Percentiles rank a stretch among this genome's conserved stretches.
Conservation (phyloP, 2,329 filamentous ascomycete genomes). For the Cladosporium oxysporum region DNA sequence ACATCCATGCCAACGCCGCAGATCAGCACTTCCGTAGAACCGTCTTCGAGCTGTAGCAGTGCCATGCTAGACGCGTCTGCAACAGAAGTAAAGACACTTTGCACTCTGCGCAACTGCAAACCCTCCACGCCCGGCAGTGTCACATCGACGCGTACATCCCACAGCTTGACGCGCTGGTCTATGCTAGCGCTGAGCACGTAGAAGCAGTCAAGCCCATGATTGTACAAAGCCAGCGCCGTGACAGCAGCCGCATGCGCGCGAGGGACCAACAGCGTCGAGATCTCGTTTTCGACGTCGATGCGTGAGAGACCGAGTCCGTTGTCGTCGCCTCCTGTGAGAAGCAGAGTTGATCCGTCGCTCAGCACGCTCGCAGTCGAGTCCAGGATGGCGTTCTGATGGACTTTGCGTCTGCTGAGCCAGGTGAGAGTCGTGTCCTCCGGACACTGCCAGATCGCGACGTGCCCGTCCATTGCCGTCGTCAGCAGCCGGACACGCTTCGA, state of each 20-base stretch:
- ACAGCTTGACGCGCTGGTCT: conserved; percentile 52
- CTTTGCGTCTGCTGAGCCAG: conserved; percentile 44
- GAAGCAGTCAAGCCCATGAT: conserved; percentile 18
- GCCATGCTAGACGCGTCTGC: conserved; percentile 56
- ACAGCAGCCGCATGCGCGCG: conserved; percentile 72
- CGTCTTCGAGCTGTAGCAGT: conserved; percentile 34
- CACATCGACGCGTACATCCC: conserved; percentile 40
- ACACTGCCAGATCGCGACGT: conserved; percentile 61
- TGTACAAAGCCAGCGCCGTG: conserved; percentile 53
- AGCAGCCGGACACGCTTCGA: conserved; percentile 48
- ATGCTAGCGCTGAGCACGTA: conserved; percentile 40
- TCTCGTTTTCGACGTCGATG: conserved; percentile 7
- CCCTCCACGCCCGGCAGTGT: conserved; percentile 27
- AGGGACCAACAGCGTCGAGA: conserved; percentile 46
- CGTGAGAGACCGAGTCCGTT: conserved; percentile 69
- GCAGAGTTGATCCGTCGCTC: conserved; percentile 43
- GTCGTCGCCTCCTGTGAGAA: conserved; percentile 85
- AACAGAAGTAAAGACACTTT: conserved; percentile 49
- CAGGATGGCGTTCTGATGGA: conserved; percentile 86
- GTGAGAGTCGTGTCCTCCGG: conserved; percentile 23
- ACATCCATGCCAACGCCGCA: conserved; percentile 55
- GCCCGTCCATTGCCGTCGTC: conserved; percentile 80
- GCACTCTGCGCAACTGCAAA: conserved; percentile 33
- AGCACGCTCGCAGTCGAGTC: conserved; percentile 41
- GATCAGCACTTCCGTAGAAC: conserved; percentile 39